Conservation (phyloP, 306 rosid species). For the Prunus mongolica region DNA sequence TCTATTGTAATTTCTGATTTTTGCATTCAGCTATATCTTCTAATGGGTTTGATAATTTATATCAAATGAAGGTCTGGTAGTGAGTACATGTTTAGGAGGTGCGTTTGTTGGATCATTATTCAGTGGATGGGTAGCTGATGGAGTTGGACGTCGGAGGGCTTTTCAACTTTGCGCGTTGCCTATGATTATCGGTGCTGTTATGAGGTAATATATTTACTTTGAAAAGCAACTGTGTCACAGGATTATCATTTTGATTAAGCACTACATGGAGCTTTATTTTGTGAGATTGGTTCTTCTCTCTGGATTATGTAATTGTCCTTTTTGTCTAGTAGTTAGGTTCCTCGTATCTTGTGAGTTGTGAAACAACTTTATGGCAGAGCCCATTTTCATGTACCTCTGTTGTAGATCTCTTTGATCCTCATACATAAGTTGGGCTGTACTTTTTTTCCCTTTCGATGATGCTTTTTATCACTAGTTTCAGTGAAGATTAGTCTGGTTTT, state of each 20-base stretch:
- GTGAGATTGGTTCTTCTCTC: neutral
- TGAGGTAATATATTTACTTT: conserved; percentile 50
- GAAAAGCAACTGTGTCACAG: neutral
- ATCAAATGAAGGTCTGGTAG: conserved; percentile 77
- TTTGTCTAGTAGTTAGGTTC: neutral
- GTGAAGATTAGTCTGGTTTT: neutral
- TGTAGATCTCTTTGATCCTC: neutral
- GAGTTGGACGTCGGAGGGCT: conserved; percentile 92
- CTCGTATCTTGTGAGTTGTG: neutral
- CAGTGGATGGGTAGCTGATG: conserved; percentile 96
- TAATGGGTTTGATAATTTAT: conserved; percentile 13
- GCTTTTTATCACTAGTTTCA: neutral
- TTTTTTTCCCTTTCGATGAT: neutral
- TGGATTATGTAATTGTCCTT: neutral
- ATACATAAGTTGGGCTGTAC: neutral
- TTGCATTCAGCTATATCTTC: conserved; percentile 15
- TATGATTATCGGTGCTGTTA: conserved; percentile 83
- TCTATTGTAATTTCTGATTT: conserved; percentile 16
- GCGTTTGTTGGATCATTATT: conserved; percentile 83
- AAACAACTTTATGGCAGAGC: neutral
- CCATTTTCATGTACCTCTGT: neutral
- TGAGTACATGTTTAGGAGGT: conserved; percentile 93
- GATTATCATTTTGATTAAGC: neutral
- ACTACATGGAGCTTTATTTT: neutral
- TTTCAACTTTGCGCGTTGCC: conserved; percentile 89